Evolutionary conservation across 257 asterid species (phyloP).

Genomic region (Lavandula angustifolia): DNA sequence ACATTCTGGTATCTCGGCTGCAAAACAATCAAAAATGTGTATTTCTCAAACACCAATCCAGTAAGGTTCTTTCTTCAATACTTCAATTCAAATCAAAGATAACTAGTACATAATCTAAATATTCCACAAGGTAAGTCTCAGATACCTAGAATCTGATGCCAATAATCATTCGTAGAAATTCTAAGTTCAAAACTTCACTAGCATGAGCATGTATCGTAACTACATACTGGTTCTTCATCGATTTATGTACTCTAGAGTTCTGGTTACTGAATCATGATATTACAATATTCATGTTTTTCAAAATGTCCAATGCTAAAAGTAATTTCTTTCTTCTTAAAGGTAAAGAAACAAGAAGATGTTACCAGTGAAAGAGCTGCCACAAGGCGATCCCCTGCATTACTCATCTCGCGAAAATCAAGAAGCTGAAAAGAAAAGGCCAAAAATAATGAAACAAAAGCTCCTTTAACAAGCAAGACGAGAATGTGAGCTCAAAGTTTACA

Average conservation of each 20-base stretch:
- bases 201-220: too few species aligned
- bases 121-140: neutral
- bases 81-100: neutral
- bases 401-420: slow-evolving; percentile 89
- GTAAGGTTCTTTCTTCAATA: slow-evolving; percentile 9
- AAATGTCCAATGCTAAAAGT: slow-evolving; percentile 1
- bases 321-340: neutral
- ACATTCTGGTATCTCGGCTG: slow-evolving; percentile 84
- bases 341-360: slow-evolving; percentile 18
- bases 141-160: neutral
- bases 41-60: slow-evolving; percentile 22
- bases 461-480: slow-evolving; percentile 1
- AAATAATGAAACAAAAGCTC: neutral
- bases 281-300: neutral
- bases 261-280: neutral
- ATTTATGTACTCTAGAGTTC: neutral
- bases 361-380: slow-evolving; percentile 88
- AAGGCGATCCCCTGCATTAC: slow-evolving; percentile 79
- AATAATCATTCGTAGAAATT: neutral
- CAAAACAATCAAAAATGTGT: slow-evolving; percentile 31
- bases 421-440: slow-evolving; percentile 42
- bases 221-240: slow-evolving; percentile 6
- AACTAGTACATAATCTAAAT: neutral
- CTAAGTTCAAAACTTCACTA: too few species aligned
- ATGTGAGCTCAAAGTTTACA: slow-evolving; percentile 29